Conservation (phyloP, 2,329 filamentous ascomycete species). For the Tricladium varicosporioides region DNA sequence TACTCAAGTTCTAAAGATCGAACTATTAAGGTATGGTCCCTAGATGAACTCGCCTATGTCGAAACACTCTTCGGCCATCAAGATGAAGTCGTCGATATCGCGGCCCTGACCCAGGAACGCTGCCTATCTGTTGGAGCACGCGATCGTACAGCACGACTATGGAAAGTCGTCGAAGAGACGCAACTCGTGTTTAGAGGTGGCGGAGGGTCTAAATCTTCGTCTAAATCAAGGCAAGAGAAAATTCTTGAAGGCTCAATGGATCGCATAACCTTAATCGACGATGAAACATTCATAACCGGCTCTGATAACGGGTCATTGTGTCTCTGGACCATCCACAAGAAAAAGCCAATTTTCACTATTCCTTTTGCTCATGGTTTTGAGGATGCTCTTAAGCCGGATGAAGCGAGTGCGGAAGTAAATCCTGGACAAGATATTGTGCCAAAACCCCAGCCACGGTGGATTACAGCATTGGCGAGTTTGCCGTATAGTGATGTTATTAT, state of each 20-base stretch:
- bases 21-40: slow-evolving; percentile 92
- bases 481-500: slow-evolving; percentile 90
- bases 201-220: slow-evolving; percentile 49
- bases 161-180: slow-evolving; percentile 95
- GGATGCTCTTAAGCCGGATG: slow-evolving; percentile 61
- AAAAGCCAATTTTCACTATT: slow-evolving; percentile 84
- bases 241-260: slow-evolving; percentile 80
- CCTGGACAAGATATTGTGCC: slow-evolving; percentile 60
- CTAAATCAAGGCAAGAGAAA: slow-evolving; percentile 39
- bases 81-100: slow-evolving; percentile 82
- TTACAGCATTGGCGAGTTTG: slow-evolving; percentile 82
- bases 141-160: slow-evolving; percentile 86
- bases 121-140: slow-evolving; percentile 88
- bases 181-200: slow-evolving; percentile 94
- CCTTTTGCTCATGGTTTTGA: slow-evolving; percentile 84
- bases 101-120: slow-evolving; percentile 78
- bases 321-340: slow-evolving; percentile 88
- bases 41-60: slow-evolving; percentile 89
- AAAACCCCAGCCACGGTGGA: slow-evolving; percentile 73
- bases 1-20: slow-evolving; percentile 90
- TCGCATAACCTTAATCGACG: slow-evolving; percentile 85
- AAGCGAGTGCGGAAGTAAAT: slow-evolving; percentile 70
- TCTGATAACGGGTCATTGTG: slow-evolving; percentile 86
- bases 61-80: slow-evolving; percentile 97
- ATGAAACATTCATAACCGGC: slow-evolving; percentile 86